Base-by-base conservation (phyloP, 2,329 filamentous ascomycete species). In the Penicillium psychrosexuale region DNA sequence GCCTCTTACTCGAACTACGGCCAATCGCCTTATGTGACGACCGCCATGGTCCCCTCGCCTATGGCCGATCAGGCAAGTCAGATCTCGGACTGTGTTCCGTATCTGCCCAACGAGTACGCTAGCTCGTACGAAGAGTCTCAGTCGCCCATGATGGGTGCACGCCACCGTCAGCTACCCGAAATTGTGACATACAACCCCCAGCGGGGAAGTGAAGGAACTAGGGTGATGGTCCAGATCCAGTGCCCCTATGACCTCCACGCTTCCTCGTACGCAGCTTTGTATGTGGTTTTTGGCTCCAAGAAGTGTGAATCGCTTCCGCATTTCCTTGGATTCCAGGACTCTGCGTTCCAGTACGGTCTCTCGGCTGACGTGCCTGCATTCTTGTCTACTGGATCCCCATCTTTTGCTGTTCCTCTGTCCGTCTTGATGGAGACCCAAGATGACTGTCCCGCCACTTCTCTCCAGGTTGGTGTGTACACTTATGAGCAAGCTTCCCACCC, bases 251-350 rank as follows among this genome's bases (percentile, higher is more conserved):
- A 96, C 67, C 75, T 96, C 54, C 82, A 86, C 72, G 81, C 79
- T 31, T 80, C 80, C 55, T 81, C 78, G 65, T 77, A 68, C 40
- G 67, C 68, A 11, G 60, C 79, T 47, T 85, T 90, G 66, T 86
- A 77, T 60, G 74, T 96, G 51, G 82, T 86, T 44, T 95, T 96
- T 72, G 91, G 90, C n/a, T 80, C 82, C n/a, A 84, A 88, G 65
- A 86, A 86, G 71, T 88, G 86, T 71, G 79, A 84, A 51, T 86
- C 86, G 55, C 81, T 86, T 53, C 79, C 91, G 24, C 80, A 83
- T 43, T 86, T 87, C 68, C 69, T 79, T 76, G 77, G 75, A 77
- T 69, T 80, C 74, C 62, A 83, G 78, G 75, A 82, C 61, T 82
- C 84, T 19, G 77, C 75, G 51, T 89, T 84, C 69, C 82, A 86